phyloP scores from a whole-genome alignment of 2,329 filamentous ascomycete species.

The Byssothecium circinans region DNA sequence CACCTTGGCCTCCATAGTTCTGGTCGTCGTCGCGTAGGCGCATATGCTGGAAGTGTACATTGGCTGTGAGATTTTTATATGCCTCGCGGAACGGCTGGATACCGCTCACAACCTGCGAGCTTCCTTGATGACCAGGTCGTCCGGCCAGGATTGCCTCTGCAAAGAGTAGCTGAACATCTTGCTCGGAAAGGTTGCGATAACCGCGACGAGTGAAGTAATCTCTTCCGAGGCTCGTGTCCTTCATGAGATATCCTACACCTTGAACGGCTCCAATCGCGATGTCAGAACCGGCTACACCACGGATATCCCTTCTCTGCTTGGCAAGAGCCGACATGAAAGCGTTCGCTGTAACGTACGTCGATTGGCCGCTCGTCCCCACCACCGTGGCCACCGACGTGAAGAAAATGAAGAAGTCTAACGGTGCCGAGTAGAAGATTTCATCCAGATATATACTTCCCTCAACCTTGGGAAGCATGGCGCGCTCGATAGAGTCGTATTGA shows the following conservation, averaged over 20 bases:
- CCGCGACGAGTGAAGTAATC: background rate
- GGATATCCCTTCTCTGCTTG: slow-evolving; percentile 36
- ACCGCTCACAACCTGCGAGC: background rate
- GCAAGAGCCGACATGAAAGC: slow-evolving; percentile 47
- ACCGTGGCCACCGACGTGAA: slow-evolving; percentile 21
- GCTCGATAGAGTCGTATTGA: background rate
- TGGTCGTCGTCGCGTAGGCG: too few relatives aligned
- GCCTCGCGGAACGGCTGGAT: background rate
- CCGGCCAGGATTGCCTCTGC: background rate
- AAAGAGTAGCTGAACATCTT: background rate
- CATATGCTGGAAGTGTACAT: too few relatives aligned
- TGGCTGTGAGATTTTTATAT: background rate
- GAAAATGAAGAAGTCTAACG: slow-evolving; percentile 31
- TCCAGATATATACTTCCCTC: slow-evolving; percentile 18
- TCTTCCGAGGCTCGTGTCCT: background rate
- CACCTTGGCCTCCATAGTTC: too few relatives aligned
- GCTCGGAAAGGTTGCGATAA: background rate
- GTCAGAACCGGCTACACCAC: slow-evolving; percentile 44
- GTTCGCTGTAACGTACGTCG: slow-evolving; percentile 25
- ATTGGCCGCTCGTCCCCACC: slow-evolving; percentile 18
- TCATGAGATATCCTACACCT: slow-evolving; percentile 45
- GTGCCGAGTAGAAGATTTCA: slow-evolving; percentile 10
- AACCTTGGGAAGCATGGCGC: slow-evolving; percentile 21
- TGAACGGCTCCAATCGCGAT: slow-evolving; percentile 40
- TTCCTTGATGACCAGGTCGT: background rate